Percentiles rank a stretch among this genome's conserved stretches.
Conservation (phyloP, 495 filamentous ascomycete genomes). For the Trichoderma asperelloides region DNA sequence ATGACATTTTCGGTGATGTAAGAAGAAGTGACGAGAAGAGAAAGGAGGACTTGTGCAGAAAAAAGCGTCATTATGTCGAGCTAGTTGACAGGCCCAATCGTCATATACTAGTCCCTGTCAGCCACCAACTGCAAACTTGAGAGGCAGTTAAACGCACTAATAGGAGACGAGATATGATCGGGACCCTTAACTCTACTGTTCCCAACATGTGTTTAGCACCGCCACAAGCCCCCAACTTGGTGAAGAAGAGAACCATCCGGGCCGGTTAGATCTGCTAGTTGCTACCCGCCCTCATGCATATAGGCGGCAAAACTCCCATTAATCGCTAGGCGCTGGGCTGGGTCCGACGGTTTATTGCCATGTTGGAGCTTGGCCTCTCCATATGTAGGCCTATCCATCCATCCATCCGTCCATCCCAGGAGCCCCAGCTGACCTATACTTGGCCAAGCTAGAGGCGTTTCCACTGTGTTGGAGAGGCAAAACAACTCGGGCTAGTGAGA, state of each 20-base stretch:
- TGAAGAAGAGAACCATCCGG: neutral
- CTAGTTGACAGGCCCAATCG: neutral
- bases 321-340: neutral
- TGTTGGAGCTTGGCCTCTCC: neutral
- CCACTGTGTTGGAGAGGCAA: neutral
- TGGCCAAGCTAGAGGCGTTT: neutral
- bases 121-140: neutral
- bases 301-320: neutral
- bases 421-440: constrained; percentile 1
- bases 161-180: neutral
- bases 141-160: neutral
- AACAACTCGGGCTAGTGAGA: neutral
- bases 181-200: neutral
- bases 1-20: constrained; percentile 10
- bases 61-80: neutral
- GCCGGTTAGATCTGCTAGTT: constrained; percentile 8
- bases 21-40: constrained; percentile 9
- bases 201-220: neutral
- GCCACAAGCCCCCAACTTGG: neutral
- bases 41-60: constrained; percentile 1
- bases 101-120: neutral
- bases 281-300: constrained; percentile 5
- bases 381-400: neutral
- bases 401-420: neutral
- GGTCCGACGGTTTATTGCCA: constrained; percentile 1